Conservation (phyloP, 2,329 filamentous ascomycete genomes). For the Fusarium sp. region DNA sequence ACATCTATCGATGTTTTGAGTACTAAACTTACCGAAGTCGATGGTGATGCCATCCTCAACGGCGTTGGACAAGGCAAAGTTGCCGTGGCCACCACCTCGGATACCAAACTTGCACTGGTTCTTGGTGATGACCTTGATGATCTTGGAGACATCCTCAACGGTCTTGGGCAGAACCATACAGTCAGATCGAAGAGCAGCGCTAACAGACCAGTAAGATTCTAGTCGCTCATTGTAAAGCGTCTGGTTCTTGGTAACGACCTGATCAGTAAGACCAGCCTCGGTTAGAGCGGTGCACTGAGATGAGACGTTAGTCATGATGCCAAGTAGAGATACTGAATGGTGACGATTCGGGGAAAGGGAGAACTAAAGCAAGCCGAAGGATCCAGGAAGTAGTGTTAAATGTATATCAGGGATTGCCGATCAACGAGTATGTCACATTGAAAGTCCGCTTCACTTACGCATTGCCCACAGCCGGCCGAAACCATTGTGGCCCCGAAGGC, state of each 20-base stretch:
- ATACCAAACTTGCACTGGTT: constrained; percentile 57
- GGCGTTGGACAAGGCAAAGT: constrained; percentile 54
- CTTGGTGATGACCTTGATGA: constrained; percentile 53
- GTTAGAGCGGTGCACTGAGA: constrained; percentile 49
- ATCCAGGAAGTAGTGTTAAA: neutral
- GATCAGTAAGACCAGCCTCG: constrained; percentile 46
- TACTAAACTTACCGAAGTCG: constrained; percentile 50
- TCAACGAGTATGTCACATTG: neutral
- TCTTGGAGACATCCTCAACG: constrained; percentile 55
- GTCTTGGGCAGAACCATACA: constrained; percentile 55
- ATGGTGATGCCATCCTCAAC: constrained; percentile 56
- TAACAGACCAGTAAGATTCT: constrained; percentile 56
- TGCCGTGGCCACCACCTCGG: constrained; percentile 56
- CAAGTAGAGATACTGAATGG: neutral
- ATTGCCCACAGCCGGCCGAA: constrained; percentile 17
- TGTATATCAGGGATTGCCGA: neutral
- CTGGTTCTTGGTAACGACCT: constrained; percentile 51
- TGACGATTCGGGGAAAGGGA: neutral
- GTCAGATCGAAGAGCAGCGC: constrained; percentile 54
- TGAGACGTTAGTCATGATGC: constrained; percentile 26
- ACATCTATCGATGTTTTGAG: too few species aligned
- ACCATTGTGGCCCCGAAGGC: constrained; percentile 15
- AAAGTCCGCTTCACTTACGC: constrained; percentile 27
- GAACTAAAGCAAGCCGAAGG: neutral
- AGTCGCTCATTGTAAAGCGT: constrained; percentile 51